Base-by-base conservation (phyloP, 495 filamentous ascomycete genomes). In the Podospora pseudocomata region DNA sequence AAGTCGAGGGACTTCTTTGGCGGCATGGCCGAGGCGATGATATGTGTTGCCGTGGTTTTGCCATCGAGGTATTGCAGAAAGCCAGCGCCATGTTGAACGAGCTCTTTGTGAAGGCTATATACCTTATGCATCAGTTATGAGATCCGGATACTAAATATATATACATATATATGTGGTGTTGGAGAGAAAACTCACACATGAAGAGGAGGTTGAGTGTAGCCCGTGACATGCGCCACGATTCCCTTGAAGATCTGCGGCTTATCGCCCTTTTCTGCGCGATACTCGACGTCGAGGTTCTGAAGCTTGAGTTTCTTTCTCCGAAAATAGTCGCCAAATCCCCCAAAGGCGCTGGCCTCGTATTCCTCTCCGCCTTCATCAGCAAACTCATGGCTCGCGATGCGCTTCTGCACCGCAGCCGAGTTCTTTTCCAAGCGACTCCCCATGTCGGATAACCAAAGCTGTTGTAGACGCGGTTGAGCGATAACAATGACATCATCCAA, bases 1-100 rank as follows among this genome's bases (percentile, higher is more conserved):
- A 96, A 97, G 68, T 97, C 95, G 39, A 91, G 87, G 32, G 86
- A 85, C 75, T 99, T 99, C 82, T 97, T 98, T 0, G 91, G 92
- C 2, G 95, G 94, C 44, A 99, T 83, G 65, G 87, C 89, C 59
- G 91, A 92, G 5, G 94, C 93, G 73, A 99, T 93, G 72, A 99
- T 96, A 77, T 98, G 96, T 2, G 95, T 99, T 0, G 93, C 92
- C 71, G 87, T 86, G 0, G 94, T 97, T 82, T 97, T 98, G 49
- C 89, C 89, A 75, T 95, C 92, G n/a, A 98, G 82, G 75, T 97
- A 97, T 75, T 97, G 94, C 64, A 96, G 86, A 73, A 97, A 97
- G 1, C 90, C 92, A 28, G 94, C 95, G 15, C 95, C 94, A 87
- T 98, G 88, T 70, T 86, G 88, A 49, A 97, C 93, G 55, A 98